Base-by-base conservation (phyloP, 176 grass and related monocot species). In the Tillandsia leiboldiana region DNA sequence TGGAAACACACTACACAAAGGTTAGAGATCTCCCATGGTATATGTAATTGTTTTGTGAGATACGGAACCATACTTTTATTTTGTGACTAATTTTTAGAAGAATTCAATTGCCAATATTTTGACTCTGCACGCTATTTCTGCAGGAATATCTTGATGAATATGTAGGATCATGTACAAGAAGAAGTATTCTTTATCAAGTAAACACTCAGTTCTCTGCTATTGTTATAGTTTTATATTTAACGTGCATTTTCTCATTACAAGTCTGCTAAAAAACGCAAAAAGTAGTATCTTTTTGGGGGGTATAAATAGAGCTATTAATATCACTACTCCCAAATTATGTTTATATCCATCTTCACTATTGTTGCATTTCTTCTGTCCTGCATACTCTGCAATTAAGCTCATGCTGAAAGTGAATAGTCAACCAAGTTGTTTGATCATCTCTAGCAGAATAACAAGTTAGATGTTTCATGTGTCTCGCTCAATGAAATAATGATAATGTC, bases 1-100 rank as follows among this genome's bases (percentile, higher is more conserved):
- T 99, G 78, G 95, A 99, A 75, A 94, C 90, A 1, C 95, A 99
- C 54, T 99, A 94, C 67, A 94, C 90, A 0, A 90, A 99, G 87
- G 95, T 99, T 50, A 80, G 63, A 22, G 8, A 42, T 9, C 57
- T 72, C 28, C 9, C 17, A 53, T 26, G 3, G 20, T 64, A 2
- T 65, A 22, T 53, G 17, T 12, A 50, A 66, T 75, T 9, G 24
- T 12, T 14, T 8, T 51, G n/a, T 73, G 8, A 51, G 72, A 71
- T 10, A 22, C 51, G 52, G 26, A 12, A 53, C 20, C n/a, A 59
- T 18, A 66, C 2, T 10, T 51, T 49, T 23, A 10, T 14, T 75
- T 70, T 74, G 8, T 12, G 22, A 0, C 33, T 42, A 42, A 42
- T 42, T 42, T 52, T 74, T 7, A 64, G 1, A 26, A 12, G 18